Evolutionary conservation across 2,329 filamentous ascomycete species (phyloP).

Genomic region (Lizonia empirigonia): DNA sequence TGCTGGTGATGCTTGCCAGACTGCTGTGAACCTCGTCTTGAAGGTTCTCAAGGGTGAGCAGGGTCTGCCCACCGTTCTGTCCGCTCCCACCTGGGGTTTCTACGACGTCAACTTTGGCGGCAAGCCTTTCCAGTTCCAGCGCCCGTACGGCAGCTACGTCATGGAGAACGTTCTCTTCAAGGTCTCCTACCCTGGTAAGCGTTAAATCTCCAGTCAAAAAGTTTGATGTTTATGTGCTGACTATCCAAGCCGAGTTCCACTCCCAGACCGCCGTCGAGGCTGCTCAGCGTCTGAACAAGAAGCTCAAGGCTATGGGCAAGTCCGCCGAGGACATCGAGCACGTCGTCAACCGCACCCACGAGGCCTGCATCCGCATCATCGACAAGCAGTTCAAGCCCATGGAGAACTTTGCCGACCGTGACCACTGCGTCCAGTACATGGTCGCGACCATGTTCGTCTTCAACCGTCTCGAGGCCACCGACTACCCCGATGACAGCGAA

Average conservation of each 20-base stretch:
- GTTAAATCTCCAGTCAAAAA: no score
- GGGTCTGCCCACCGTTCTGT: constrained; percentile 89
- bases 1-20: constrained; percentile 95
- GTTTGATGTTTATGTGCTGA: constrained; percentile 3
- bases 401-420: constrained; percentile 99
- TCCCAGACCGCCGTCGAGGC: constrained; percentile 98
- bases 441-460: constrained; percentile 94
- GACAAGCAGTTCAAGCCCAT: constrained; percentile 99
- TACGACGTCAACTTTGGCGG: constrained; percentile 98
- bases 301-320: constrained; percentile 85
- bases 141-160: constrained; percentile 95
- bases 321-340: constrained; percentile 87
- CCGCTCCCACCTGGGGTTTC: constrained; percentile 94
- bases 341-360: constrained; percentile 93
- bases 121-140: constrained; percentile 90
- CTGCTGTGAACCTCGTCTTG: constrained; percentile 86
- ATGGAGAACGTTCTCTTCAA: constrained; percentile 99
- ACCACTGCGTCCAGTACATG: constrained; percentile 99
- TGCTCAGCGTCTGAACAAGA: constrained; percentile 83
- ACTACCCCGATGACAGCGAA: constrained; percentile 92
- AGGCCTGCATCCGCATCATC: constrained; percentile 98
- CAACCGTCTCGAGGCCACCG: constrained; percentile 87
- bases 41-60: constrained; percentile 92
- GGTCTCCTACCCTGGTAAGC: constrained; percentile 91
- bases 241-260: constrained; percentile 81